Evolutionary conservation across 2,329 filamentous ascomycete species (phyloP).

Genomic region (Aspergillus novoparasiticus): DNA sequence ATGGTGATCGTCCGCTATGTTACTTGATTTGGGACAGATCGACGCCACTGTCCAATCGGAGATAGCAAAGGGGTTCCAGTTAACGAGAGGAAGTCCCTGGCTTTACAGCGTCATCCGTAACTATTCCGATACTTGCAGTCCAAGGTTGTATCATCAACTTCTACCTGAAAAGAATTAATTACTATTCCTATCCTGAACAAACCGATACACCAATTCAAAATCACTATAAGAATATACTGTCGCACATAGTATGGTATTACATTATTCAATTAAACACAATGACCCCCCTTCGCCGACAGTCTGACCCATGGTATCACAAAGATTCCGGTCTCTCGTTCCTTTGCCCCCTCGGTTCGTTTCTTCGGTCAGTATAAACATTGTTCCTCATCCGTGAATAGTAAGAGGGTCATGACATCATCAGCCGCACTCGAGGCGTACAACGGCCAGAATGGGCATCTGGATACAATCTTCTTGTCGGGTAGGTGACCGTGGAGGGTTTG

Average conservation of each 20-base stretch:
- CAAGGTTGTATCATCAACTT: no score
- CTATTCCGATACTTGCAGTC: no score
- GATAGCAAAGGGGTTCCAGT: no score
- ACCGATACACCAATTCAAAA: conserved; percentile 7
- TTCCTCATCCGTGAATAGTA: conserved; percentile 5
- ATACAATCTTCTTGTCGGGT: conserved; percentile 6
- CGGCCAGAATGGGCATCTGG: not conserved
- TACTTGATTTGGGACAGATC: no score
- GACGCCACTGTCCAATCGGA: no score
- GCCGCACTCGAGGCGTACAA: not conserved
- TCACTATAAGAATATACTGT: conserved; percentile 12
- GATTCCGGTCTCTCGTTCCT: not conserved
- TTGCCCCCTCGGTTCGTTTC: not conserved
- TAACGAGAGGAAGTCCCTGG: no score
- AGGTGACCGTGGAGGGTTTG: not conserved
- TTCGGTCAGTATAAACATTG: not conserved
- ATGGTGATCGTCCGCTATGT: no score
- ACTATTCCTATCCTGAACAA: conserved; percentile 11
- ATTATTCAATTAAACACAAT: conserved; percentile 17
- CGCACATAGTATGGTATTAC: conserved; percentile 22
- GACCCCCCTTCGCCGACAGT: not conserved
- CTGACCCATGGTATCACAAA: conserved; percentile 5
- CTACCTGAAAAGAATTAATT: conserved; percentile 6
- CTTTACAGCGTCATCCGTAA: no score
- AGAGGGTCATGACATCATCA: conserved; percentile 10